These are phyloP conservation scores for Porogramme epimiltina DNA, from an alignment of 1,284 basidiomycete genomes.

Conservation along the genomic window DNA sequence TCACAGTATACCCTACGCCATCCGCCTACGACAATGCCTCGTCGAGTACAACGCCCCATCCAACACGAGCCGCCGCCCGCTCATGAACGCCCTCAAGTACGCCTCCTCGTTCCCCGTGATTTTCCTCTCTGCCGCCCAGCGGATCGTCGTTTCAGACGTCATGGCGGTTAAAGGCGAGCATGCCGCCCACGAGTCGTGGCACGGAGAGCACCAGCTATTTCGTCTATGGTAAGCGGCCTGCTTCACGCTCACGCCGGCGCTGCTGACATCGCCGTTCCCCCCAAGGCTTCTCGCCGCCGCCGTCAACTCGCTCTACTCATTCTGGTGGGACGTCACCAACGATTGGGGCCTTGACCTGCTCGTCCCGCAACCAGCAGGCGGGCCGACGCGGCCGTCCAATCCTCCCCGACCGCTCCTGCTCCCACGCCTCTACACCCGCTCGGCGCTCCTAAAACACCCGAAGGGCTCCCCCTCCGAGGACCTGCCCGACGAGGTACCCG, in stretches of 20 bases:
- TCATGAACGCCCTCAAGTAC: conserved; percentile 97
- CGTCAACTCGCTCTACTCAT: conserved; percentile 93
- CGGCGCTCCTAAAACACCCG: conserved; percentile 19
- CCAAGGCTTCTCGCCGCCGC: conserved; percentile 82
- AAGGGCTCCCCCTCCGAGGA: conserved; percentile 25
- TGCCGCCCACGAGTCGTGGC: conserved; percentile 57
- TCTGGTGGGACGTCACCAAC: conserved; percentile 99
- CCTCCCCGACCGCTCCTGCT: conserved; percentile 45
- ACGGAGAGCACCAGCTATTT: conserved; percentile 79
- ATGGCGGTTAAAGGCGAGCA: conserved; percentile 49
- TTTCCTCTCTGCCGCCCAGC: conserved; percentile 86
- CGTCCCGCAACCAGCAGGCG: conserved; percentile 35
- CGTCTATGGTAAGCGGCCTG: conserved; percentile 84
- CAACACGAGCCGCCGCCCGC: conserved; percentile 69
- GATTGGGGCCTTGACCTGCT: conserved; percentile 95
- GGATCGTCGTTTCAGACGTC: conserved; percentile 63
- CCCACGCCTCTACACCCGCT: conserved; percentile 44
- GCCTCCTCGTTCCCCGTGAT: conserved; percentile 98
- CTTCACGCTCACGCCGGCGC: conserved; percentile 3
- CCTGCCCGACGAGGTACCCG: conserved; percentile 18
- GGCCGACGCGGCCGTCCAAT: conserved; percentile 24
- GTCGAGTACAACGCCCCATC: conserved; percentile 78
- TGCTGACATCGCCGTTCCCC: background rate
- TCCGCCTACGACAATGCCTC: conserved; percentile 93
- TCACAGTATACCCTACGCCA: conserved; percentile 82